phyloP scores from a whole-genome alignment of 768 basidiomycete genomes.

The Rhizopogon vesiculosus region DNA sequence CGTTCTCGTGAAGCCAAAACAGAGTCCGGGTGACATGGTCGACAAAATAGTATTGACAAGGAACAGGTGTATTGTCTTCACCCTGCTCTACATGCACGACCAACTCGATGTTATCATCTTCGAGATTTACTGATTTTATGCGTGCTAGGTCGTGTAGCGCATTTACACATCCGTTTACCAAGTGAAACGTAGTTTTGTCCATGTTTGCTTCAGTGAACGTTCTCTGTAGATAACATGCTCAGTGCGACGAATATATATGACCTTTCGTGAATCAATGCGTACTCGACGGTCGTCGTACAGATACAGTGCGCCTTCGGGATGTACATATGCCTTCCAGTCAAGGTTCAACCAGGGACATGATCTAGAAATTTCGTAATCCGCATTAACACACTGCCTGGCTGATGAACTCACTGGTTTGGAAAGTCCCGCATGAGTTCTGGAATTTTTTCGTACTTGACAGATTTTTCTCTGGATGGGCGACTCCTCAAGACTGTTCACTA shows the following conservation, averaged over 20 bases:
- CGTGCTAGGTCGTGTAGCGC: background rate
- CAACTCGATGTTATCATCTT: background rate
- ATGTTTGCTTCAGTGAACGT: background rate
- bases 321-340: too few species aligned
- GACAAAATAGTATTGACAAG: constrained; percentile 2
- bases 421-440: too few species aligned
- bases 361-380: too few species aligned
- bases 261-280: background rate
- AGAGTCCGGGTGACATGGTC: background rate
- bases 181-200: background rate
- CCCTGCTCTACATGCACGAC: background rate
- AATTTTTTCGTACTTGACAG: too few species aligned
- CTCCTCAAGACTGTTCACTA: too few species aligned
- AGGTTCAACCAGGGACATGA: too few species aligned
- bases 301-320: too few species aligned
- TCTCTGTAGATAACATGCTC: background rate
- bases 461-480: too few species aligned
- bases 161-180: background rate
- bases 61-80: background rate
- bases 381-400: too few species aligned
- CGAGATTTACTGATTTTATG: background rate
- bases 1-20: background rate
- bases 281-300: background rate
- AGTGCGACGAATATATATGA: background rate
- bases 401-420: too few species aligned